Base-by-base conservation (phyloP, 345 rosid genomes). In the Heritiera fomes region DNA sequence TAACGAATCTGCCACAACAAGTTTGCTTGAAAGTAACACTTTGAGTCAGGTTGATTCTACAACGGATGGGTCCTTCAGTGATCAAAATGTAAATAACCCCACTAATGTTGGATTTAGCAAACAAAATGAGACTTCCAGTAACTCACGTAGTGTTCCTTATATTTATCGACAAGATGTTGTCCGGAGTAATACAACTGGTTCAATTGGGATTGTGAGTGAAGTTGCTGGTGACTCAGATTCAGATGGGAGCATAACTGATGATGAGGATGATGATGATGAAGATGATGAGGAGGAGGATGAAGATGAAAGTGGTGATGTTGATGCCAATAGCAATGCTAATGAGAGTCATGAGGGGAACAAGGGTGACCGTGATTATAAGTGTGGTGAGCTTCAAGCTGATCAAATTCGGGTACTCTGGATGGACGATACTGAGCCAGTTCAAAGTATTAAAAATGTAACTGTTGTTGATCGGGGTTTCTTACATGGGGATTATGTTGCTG, bases 321-420 rank as follows among this genome's bases (percentile, higher is more conserved):
- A 81, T 70, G 80, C 71, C 50, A 76, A 82, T 77, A 82, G 77
- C 55, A 75, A 84, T 85, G 86, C 55, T 73, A 79, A 75, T 76
- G 86, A 28, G 66, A 76, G 71, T 68, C 73, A 56, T 69, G 87
- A 82, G 12, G 80, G 73, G 80, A 85, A 80, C 52, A 86, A 80
- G 63, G 78, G 14, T 6, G 79, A 30, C 23, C 75, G 50, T 64
- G 76, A 77, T 59, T 81, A 88, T 73, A 91, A 89, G 71, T 85
- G 84, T 73, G 93, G 90, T 83, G 79, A 76, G 9, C 96, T 94
- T 79, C 89, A 85, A 75, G 88, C 89, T 34, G 89, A 90, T 58
- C 97, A 97, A 84, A 93, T 94, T 86, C 91, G 97, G 79, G 98
- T 94, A 62, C 89, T 90, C 66, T 97, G 98, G 98, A 86, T 93